Evolutionary conservation across 495 filamentous ascomycete genomes (phyloP).

Genomic region (Hyaloscypha variabilis): DNA sequence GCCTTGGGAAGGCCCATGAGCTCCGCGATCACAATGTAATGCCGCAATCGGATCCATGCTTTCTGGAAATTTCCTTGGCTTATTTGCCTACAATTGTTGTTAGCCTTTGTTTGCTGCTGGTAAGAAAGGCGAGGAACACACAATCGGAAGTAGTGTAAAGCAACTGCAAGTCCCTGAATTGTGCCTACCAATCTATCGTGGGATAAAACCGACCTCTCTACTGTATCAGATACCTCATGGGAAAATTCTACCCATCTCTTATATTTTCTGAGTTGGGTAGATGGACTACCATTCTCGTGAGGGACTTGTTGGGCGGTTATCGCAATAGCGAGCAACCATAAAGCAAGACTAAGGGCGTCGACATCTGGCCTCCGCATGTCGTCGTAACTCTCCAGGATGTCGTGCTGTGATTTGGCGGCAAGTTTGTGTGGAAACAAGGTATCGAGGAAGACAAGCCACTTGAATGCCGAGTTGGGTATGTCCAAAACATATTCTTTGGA

Average conservation of each 20-base stretch:
- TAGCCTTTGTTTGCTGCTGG: background rate
- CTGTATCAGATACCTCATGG: constrained; percentile 7
- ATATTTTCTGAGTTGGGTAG: background rate
- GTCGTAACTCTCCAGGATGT: constrained; percentile 20
- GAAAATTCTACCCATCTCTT: constrained; percentile 2
- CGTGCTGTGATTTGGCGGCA: constrained; percentile 5
- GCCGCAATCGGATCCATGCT: constrained; percentile 23
- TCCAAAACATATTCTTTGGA: constrained; percentile 12
- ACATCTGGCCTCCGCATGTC: constrained; percentile 19
- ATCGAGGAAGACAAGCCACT: constrained; percentile 21
- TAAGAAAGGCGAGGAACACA: background rate
- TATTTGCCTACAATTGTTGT: constrained; percentile 14
- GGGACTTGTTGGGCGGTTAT: constrained; percentile 19
- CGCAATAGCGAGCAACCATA: constrained; percentile 19
- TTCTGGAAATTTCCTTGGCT: constrained; percentile 22
- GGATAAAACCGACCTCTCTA: constrained; percentile 12
- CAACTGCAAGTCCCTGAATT: constrained; percentile 11
- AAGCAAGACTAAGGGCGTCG: constrained; percentile 18
- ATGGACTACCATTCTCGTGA: background rate
- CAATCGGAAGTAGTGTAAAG: constrained; percentile 17
- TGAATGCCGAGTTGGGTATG: constrained; percentile 11
- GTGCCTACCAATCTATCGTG: constrained; percentile 17
- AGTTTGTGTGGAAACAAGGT: constrained; percentile 15
- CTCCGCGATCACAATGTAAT: constrained; percentile 15
- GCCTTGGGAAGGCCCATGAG: constrained; percentile 20